Conservation (phyloP, 805 yeast genomes). For the Nakazawaea ambrosiae region DNA sequence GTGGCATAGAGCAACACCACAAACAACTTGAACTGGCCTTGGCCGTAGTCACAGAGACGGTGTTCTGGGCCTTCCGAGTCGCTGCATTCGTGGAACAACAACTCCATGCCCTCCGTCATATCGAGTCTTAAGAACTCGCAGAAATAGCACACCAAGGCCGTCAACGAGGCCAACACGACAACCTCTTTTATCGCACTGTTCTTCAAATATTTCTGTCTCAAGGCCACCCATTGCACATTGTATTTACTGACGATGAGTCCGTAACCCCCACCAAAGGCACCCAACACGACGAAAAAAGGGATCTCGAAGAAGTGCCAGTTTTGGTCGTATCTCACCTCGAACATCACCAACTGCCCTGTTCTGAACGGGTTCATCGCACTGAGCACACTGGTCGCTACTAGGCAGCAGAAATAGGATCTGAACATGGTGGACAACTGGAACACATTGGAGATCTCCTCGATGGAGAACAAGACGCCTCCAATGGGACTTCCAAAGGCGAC, state of each 20-base stretch:
- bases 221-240: conserved; percentile 70
- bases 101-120: conserved; percentile 94
- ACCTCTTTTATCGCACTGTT: conserved; percentile 66
- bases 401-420: conserved; percentile 87
- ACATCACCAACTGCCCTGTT: conserved; percentile 89
- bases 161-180: conserved; percentile 52
- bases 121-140: conserved; percentile 76
- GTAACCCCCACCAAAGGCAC: conserved; percentile 86
- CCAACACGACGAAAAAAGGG: conserved; percentile 71
- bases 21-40: conserved; percentile 28
- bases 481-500: conserved; percentile 97
- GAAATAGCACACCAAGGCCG: conserved; percentile 75
- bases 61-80: conserved; percentile 29
- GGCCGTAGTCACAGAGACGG: conserved; percentile 29
- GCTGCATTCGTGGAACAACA: conserved; percentile 78
- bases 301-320: conserved; percentile 85
- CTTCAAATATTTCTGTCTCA: conserved; percentile 64
- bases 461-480: conserved; percentile 89
- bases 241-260: conserved; percentile 72
- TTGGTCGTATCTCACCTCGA: conserved; percentile 82
- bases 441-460: conserved; percentile 80
- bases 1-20: conserved; percentile 65
- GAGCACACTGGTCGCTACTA: conserved; percentile 78
- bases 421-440: conserved; percentile 77
- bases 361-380: conserved; percentile 85